Conservation (phyloP, 176 grass and related monocot species). For the Juncus effusus region DNA sequence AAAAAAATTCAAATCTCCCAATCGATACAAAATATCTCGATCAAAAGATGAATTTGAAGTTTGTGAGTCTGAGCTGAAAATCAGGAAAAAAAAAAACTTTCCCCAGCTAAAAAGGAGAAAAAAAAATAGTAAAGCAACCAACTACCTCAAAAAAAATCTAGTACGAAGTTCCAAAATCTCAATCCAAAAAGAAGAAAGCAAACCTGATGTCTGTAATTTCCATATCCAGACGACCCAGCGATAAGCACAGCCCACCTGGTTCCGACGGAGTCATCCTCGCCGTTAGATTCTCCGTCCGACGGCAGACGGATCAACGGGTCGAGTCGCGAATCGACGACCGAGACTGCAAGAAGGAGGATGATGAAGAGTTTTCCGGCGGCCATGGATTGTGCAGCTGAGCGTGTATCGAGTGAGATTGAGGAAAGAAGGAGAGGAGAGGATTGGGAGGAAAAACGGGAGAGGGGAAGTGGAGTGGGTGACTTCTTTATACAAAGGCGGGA, state of each 20-base stretch:
- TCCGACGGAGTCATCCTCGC: constrained; percentile 33
- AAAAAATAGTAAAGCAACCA: neutral
- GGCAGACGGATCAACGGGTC: constrained; percentile 54
- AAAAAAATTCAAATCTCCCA: too few species aligned
- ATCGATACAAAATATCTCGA: too few species aligned
- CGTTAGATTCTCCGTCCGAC: constrained; percentile 41
- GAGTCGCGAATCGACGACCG: constrained; percentile 20
- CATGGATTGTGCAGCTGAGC: constrained; percentile 16
- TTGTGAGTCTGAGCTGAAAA: neutral
- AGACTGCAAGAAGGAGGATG: constrained; percentile 26
- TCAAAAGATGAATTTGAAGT: too few species aligned
- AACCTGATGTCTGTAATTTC: constrained; percentile 95
- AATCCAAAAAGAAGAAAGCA: neutral
- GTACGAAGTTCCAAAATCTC: neutral
- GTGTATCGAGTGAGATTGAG: neutral
- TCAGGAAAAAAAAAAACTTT: neutral
- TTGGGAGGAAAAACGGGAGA: neutral
- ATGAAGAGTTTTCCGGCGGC: constrained; percentile 25
- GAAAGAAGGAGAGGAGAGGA: neutral
- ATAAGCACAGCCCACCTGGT: constrained; percentile 89
- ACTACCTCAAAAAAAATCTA: neutral
- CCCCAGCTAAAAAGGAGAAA: constrained; percentile 4
- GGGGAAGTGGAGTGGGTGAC: neutral
- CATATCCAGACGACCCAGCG: constrained; percentile 77
- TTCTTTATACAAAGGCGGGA: constrained; percentile 27